These are phyloP conservation scores for Fusarium sp. DNA, from an alignment of 2,329 filamentous ascomycete genomes.

Conservation along the genomic window DNA sequence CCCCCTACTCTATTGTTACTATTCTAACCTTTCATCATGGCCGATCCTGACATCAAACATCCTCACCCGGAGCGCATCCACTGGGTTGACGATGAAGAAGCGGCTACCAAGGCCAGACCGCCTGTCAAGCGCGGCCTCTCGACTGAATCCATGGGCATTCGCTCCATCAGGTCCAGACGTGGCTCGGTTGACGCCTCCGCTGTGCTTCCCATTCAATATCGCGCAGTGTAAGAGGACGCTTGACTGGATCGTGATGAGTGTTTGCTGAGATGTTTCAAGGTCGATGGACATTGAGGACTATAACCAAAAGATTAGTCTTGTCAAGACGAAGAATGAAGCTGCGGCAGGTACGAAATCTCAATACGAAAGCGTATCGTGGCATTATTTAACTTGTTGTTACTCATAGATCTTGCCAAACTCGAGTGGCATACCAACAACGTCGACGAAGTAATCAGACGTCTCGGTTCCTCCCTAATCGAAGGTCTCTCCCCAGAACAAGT, in stretches of 20 bases:
- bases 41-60: slow-evolving; percentile 26
- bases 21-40: slow-evolving; percentile 11
- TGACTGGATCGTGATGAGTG: not conserved
- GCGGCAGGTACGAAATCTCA: slow-evolving; percentile 8
- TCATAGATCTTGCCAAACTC: slow-evolving; percentile 29
- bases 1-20: not conserved
- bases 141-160: slow-evolving; percentile 25
- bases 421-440: slow-evolving; percentile 34
- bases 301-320: slow-evolving; percentile 20
- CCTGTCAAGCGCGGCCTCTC: slow-evolving; percentile 24
- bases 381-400: not conserved
- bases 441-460: slow-evolving; percentile 26
- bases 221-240: slow-evolving; percentile 29
- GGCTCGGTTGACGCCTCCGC: slow-evolving; percentile 26
- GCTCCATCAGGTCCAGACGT: slow-evolving; percentile 23
- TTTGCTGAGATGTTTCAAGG: slow-evolving; percentile 19
- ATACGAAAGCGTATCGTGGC: no score
- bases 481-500: slow-evolving; percentile 29
- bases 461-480: slow-evolving; percentile 20
- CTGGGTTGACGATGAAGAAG: slow-evolving; percentile 34
- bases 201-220: slow-evolving; percentile 33
- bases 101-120: slow-evolving; percentile 24
- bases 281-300: slow-evolving; percentile 37
- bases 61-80: slow-evolving; percentile 30
- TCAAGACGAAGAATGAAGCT: slow-evolving; percentile 19